A percentile compares a stretch with the other conserved stretches of the same genome.
Evolutionary conservation across 306 rosid species (phyloP).

Genomic region (Pyrus communis): DNA sequence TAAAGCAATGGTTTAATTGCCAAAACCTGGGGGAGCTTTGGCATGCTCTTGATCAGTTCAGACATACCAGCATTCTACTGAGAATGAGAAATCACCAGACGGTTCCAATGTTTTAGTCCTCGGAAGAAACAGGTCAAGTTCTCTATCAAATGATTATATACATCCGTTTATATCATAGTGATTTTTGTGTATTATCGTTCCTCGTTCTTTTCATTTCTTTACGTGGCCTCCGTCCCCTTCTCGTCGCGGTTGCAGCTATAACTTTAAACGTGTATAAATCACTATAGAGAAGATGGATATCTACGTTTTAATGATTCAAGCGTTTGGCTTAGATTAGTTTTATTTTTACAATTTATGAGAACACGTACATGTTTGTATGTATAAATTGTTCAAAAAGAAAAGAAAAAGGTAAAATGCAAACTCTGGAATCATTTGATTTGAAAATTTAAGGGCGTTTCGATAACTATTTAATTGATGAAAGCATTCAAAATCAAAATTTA

Average conservation of each 20-base stretch:
- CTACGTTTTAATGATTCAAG: too few species aligned
- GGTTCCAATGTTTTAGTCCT: background rate
- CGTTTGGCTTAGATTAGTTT: too few species aligned
- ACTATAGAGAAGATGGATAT: too few species aligned
- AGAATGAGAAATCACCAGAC: background rate
- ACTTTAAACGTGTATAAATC: too few species aligned
- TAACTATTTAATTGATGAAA: too few species aligned
- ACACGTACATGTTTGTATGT: too few species aligned
- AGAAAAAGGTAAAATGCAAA: too few species aligned
- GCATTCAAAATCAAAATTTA: too few species aligned
- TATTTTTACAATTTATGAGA: too few species aligned
- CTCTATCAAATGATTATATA: background rate
- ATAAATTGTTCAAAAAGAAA: too few species aligned
- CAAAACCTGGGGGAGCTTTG: conserved; percentile 24
- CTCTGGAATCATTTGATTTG: too few species aligned
- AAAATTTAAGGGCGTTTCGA: too few species aligned
- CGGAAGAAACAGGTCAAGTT: background rate
- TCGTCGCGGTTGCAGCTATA: background rate
- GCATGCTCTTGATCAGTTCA: background rate
- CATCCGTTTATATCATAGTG: background rate
- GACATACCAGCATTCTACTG: background rate
- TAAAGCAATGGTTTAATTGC: background rate
- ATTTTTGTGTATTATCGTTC: background rate
- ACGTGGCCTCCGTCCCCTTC: background rate
- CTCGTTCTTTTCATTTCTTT: background rate